Conservation (phyloP, 768 basidiomycete species). For the Phaeotremella skinneri region DNA sequence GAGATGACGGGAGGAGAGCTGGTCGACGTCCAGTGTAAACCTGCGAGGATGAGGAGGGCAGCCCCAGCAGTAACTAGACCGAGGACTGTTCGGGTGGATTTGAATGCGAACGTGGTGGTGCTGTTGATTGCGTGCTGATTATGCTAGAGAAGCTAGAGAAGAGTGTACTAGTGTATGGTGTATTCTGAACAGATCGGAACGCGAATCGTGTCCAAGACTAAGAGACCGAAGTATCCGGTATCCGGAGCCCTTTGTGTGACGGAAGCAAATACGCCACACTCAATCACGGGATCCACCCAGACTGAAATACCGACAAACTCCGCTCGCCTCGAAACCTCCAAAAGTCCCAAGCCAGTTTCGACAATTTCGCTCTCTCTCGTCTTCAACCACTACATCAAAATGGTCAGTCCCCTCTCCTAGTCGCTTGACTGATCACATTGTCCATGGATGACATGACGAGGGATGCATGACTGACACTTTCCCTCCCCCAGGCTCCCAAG, state of each 20-base stretch:
- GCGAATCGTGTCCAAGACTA: no score
- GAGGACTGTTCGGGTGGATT: neutral
- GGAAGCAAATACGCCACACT: neutral
- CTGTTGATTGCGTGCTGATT: no score
- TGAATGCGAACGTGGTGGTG: no score
- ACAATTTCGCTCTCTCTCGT: neutral
- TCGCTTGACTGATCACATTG: no score
- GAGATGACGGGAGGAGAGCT: no score
- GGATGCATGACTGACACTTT: neutral
- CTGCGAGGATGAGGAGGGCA: no score
- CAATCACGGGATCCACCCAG: neutral
- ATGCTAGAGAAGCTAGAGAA: no score
- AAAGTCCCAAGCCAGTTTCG: neutral
- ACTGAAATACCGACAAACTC: slow-evolving; percentile 1
- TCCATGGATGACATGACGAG: no score
- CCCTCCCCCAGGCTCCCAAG: slow-evolving; percentile 35
- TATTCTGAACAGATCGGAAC: no score
- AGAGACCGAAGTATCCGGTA: neutral
- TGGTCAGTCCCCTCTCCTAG: neutral
- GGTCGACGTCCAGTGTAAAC: no score
- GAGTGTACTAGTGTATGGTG: no score
- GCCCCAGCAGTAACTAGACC: no score
- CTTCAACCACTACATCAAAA: slow-evolving; percentile 2
- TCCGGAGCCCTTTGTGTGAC: neutral
- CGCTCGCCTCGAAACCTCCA: neutral